phyloP scores from a whole-genome alignment of 768 basidiomycete genomes.

The Tricholoma sp. region DNA sequence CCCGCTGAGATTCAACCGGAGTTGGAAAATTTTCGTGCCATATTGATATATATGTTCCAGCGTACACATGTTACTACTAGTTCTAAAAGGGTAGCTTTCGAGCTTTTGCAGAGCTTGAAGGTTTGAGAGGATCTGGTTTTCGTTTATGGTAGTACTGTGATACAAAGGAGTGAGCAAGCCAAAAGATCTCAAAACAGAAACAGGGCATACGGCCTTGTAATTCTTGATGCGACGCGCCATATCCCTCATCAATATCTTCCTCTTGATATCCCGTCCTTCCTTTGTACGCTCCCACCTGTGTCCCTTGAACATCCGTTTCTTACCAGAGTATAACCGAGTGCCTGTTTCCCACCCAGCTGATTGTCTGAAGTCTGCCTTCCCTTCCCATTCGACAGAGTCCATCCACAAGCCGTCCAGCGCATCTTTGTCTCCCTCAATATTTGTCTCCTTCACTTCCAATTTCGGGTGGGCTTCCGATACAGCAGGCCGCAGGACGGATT shows the following conservation, averaged over 20 bases:
- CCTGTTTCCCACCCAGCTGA: conserved; percentile 50
- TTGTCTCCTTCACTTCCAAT: conserved; percentile 1
- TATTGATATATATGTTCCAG: too few relatives aligned
- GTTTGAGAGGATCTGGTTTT: conserved; percentile 55
- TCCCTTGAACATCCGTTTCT: conserved; percentile 91
- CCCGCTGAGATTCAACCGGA: conserved; percentile 18
- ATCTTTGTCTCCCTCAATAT: conserved; percentile 4
- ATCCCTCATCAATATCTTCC: conserved; percentile 55
- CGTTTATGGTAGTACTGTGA: conserved; percentile 44
- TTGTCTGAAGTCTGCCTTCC: conserved; percentile 37
- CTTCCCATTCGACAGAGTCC: conserved; percentile 36
- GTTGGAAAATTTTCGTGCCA: conserved; percentile 1
- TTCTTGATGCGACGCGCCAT: conserved; percentile 62
- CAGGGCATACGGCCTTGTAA: conserved; percentile 55
- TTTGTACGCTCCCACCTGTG: conserved; percentile 75
- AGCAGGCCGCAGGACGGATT: not conserved
- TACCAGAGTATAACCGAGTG: conserved; percentile 64
- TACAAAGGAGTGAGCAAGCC: conserved; percentile 4
- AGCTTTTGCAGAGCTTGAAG: conserved; percentile 40
- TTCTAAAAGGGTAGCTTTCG: conserved; percentile 57
- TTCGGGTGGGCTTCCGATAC: not conserved
- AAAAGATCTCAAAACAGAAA: not conserved
- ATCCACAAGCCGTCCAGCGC: conserved; percentile 23
- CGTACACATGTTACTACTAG: not conserved
- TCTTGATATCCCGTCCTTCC: conserved; percentile 41